Base-by-base conservation (phyloP, 192 early-diverging fungal genomes). In the Entrophospora sp. region DNA sequence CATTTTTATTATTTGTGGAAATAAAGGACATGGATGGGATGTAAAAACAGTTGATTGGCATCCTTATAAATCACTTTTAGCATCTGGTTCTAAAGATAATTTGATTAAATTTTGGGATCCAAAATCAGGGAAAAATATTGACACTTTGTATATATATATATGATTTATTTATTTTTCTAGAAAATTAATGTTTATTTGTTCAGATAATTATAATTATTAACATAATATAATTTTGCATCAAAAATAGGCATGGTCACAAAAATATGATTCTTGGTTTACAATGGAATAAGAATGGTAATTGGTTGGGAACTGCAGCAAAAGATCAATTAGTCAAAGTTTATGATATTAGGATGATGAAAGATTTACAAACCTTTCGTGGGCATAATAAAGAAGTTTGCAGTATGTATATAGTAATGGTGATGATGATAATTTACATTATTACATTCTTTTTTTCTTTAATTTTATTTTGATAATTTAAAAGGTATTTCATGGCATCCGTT, bases 41-140 rank as follows among this genome's bases (percentile, higher is more conserved):
- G 95, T 99, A 5, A 92, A 94, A 66, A 89, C 92, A 68, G 81
- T 97, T 5, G 95, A 95, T 69, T 99, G 97, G 97, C 95, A 99
- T 71, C 95, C 97, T 30, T 82, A 85, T 66, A 88, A 95, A 72
- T 93, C 89, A 3, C 73, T 99, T 53, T 77, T 99, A 0, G 95
- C 92, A 27, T 96, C 94, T 13, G 94, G 97, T 34, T 87, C 89
- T 45, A 96, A 96, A 62, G 97, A 99, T 75, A 93, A 94, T 65
- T 77, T 91, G 16, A 86, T 94, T n/a, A 95, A 96, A 67, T 76
- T 96, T 32, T 99, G 97, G 97, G 97, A 99, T 75, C 97, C 97
- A 3, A 91, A 92, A 63, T 82, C 89, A 4, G 89, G 90, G 40
- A 86, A 91, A 61, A 83, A 84, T 34, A 74, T 99, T 30, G 88